Evolutionary conservation across 2,329 filamentous ascomycete genomes (phyloP), one percentile per base, ranked within the genome.

Genomic region (Phialophora expanda): DNA sequence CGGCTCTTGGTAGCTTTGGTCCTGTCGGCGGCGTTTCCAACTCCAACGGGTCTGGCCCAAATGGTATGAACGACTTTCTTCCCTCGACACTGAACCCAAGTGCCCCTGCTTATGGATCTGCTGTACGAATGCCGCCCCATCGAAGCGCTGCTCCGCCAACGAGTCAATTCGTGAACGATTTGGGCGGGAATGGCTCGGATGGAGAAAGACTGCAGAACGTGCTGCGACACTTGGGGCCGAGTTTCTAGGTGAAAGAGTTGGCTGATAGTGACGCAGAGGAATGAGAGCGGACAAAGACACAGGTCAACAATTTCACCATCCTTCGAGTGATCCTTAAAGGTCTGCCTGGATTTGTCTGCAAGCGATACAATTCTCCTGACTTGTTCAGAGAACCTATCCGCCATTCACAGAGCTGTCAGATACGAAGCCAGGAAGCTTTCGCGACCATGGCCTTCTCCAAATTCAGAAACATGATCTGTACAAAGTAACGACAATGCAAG

Each of bases 191-290:
- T n/a, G 51, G 38, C 14, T 28, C 41, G 22, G 66, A 64, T 26
- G 56, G 50, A 12, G 62, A 65, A 44, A 65, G 64, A 41, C 48
- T 62, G 12, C 56, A 56, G 58, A 59, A 55, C n/a, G 50, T 67
- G 20, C 22, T 67, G 54, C 61, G 66, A 41, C 46, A 48, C 50
- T 50, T 67, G 41, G 66, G 66, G 3, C 54, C 62, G 14, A 51
- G 32, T 26, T 65, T 62, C 34, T 67, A 51, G 51, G 30, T 28
- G n/a, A 30, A 44, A n/a, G 26, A 26, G 53, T 14, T 17, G 17
- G 26, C 8, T 20, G 28, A 32, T 11, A 34, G 28, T 11, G 53
- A 30, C 30, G 53, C 24, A 34, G 22, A 44, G 17, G 38, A 44
- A n/a, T 44, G 38, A 44, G 17, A 8, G 38, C 38, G 17, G 6